phyloP scores from a whole-genome alignment of 169 alveolate genomes.

The Nephromyces sp. region DNA sequence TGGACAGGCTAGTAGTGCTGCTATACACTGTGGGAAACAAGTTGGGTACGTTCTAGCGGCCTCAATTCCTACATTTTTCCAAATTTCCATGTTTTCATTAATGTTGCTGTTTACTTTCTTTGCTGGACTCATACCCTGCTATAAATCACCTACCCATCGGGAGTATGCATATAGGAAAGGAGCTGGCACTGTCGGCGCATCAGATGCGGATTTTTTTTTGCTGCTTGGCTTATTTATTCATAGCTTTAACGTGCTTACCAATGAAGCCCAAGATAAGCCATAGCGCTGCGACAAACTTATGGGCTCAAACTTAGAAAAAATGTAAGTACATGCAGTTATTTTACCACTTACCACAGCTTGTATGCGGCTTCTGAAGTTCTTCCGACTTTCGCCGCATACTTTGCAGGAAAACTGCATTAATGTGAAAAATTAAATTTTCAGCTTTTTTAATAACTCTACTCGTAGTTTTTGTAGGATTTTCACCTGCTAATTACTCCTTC shows the following conservation, averaged over 20 bases:
- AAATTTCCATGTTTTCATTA: not conserved
- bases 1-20: slow-evolving; percentile 69
- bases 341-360: slow-evolving; percentile 36
- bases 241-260: slow-evolving; percentile 22
- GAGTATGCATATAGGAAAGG: slow-evolving; percentile 66
- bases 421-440: not conserved
- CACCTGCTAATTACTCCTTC: slow-evolving; percentile 58
- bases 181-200: slow-evolving; percentile 42
- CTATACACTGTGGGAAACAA: slow-evolving; percentile 68
- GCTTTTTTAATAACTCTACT: not conserved
- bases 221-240: not conserved
- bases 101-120: not conserved
- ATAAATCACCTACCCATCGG: slow-evolving; percentile 47
- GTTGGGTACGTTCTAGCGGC: slow-evolving; percentile 20
- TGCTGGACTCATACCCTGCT: slow-evolving; percentile 6
- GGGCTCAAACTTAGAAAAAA: too few relatives aligned
- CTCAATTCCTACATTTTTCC: slow-evolving; percentile 4
- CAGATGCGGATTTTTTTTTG: not conserved
- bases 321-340: too few relatives aligned
- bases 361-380: slow-evolving; percentile 61
- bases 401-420: slow-evolving; percentile 53
- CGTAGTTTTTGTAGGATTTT: not conserved
- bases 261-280: slow-evolving; percentile 66
- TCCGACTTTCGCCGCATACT: slow-evolving; percentile 67
- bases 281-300: slow-evolving; percentile 46